These are phyloP conservation scores for Rhododendron williamsianum DNA, from an alignment of 148 eudicot species.

Conservation along the genomic window DNA sequence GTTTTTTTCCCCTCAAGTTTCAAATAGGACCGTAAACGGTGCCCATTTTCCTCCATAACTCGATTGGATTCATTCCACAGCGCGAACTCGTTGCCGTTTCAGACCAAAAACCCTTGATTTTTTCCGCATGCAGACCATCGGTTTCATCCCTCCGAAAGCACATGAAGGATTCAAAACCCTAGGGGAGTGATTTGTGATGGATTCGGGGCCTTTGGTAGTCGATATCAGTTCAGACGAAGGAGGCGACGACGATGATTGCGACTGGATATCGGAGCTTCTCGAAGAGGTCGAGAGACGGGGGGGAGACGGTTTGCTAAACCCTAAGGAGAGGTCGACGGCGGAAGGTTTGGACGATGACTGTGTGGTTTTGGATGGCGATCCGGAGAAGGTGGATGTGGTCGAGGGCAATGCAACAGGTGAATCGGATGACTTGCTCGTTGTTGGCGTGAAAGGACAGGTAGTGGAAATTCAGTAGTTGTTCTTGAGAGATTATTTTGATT, in stretches of 20 bases:
- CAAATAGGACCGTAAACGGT: no score
- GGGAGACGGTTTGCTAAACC: constrained; percentile 27
- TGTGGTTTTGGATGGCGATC: constrained; percentile 67
- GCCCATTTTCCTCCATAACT: neutral
- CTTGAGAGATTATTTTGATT: neutral
- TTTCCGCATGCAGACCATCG: neutral
- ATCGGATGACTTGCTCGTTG: constrained; percentile 38
- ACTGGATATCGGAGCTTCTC: constrained; percentile 44
- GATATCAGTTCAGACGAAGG: constrained; percentile 62
- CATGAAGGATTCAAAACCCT: neutral
- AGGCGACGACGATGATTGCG: constrained; percentile 26
- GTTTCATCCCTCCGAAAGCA: neutral
- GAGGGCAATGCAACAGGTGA: constrained; percentile 23
- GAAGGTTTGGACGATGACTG: constrained; percentile 55
- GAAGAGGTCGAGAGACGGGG: neutral
- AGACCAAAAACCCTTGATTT: neutral
- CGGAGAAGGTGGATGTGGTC: constrained; percentile 36
- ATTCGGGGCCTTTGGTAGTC: constrained; percentile 16
- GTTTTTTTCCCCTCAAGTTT: no score
- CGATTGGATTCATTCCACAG: neutral
- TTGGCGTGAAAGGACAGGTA: constrained; percentile 13
- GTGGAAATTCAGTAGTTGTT: neutral
- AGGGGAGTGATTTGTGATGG: constrained; percentile 5
- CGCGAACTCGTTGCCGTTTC: neutral
- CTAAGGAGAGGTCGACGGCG: constrained; percentile 12